These are phyloP conservation scores for Crithidia sp. DNA, from an alignment of 208 protist genomes.

Conservation along the genomic window DNA sequence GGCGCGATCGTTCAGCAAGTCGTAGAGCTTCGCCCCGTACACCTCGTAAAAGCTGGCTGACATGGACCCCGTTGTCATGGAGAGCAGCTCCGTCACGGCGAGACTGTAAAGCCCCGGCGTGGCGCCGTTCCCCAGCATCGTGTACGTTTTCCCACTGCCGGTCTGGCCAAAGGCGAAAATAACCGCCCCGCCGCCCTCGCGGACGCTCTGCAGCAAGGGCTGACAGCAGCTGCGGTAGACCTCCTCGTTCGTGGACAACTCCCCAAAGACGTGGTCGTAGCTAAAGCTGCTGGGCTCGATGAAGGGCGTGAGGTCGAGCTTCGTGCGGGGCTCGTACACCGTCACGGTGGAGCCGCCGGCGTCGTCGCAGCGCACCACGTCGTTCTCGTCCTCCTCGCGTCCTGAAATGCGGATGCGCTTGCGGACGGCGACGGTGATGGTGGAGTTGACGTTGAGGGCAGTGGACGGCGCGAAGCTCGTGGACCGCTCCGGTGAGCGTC, in stretches of 20 bases:
- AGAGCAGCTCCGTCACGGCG: conserved; percentile 92
- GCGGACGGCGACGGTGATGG: conserved; percentile 81
- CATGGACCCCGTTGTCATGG: conserved; percentile 49
- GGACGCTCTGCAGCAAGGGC: conserved; percentile 68
- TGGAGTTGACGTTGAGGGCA: conserved; percentile 10
- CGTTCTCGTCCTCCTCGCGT: conserved; percentile 69
- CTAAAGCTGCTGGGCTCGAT: conserved; percentile 86
- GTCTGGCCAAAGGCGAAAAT: conserved; percentile 97
- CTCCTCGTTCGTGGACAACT: conserved; percentile 55
- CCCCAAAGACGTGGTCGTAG: conserved; percentile 85
- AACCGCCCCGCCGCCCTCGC: conserved; percentile 66
- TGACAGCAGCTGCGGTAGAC: conserved; percentile 75
- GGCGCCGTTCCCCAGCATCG: conserved; percentile 80
- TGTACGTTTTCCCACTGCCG: conserved; percentile 93
- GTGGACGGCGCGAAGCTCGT: conserved; percentile 3
- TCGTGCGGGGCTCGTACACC: conserved; percentile 86
- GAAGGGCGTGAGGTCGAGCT: conserved; percentile 94
- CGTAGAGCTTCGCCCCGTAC: conserved; percentile 94
- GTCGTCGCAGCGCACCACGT: conserved; percentile 74
- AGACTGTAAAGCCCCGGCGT: conserved; percentile 90
- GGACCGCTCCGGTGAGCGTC: conserved; percentile 23
- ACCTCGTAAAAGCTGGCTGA: conserved; percentile 95
- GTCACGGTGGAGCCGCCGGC: conserved; percentile 27
- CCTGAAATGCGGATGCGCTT: conserved; percentile 74
- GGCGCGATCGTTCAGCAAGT: conserved; percentile 91